Evolutionary conservation across 2,329 filamentous ascomycete genomes (phyloP).

Genomic region (Aspergillus sojae): DNA sequence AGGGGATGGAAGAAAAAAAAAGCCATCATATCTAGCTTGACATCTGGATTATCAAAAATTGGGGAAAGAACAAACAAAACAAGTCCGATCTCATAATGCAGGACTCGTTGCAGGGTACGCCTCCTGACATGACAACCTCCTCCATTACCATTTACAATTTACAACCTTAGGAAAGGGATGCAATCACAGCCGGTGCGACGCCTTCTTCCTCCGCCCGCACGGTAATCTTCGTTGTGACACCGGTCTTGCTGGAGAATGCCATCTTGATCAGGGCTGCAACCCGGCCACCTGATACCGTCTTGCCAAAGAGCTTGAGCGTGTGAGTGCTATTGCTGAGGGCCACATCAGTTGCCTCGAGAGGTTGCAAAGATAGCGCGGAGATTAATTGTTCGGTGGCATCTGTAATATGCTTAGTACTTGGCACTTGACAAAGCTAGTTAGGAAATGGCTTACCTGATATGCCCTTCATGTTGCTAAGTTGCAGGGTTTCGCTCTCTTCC

Average conservation of each 20-base stretch:
- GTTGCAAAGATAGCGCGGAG: conserved; percentile 84
- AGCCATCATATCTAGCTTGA: conserved; percentile 4
- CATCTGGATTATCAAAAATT: conserved; percentile 10
- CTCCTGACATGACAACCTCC: conserved; percentile 17
- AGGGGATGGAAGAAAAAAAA: conserved; percentile 7
- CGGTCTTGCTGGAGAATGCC: conserved; percentile 89
- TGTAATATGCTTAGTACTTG: conserved; percentile 43
- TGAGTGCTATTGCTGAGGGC: conserved; percentile 87
- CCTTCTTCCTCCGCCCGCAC: conserved; percentile 91
- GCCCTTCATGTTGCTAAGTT: conserved; percentile 84
- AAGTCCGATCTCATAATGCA: conserved; percentile 27
- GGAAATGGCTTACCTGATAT: conserved; percentile 72
- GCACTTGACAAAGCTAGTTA: conserved; percentile 5
- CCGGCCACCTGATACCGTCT: conserved; percentile 86
- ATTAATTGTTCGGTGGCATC: conserved; percentile 92
- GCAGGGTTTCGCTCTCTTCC: conserved; percentile 87
- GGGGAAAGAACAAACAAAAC: conserved; percentile 12
- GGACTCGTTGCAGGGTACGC: conserved; percentile 21
- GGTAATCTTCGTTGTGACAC: conserved; percentile 93
- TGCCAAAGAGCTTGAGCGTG: conserved; percentile 92
- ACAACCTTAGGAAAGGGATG: conserved; percentile 71
- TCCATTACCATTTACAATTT: conserved; percentile 25
- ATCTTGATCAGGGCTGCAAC: conserved; percentile 88
- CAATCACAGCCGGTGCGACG: conserved; percentile 80
- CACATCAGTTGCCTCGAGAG: conserved; percentile 91